Evolutionary conservation across 495 filamentous ascomycete species (phyloP), one percentile per base, ranked within the genome.

Genomic region (Cercophora sp.): DNA sequence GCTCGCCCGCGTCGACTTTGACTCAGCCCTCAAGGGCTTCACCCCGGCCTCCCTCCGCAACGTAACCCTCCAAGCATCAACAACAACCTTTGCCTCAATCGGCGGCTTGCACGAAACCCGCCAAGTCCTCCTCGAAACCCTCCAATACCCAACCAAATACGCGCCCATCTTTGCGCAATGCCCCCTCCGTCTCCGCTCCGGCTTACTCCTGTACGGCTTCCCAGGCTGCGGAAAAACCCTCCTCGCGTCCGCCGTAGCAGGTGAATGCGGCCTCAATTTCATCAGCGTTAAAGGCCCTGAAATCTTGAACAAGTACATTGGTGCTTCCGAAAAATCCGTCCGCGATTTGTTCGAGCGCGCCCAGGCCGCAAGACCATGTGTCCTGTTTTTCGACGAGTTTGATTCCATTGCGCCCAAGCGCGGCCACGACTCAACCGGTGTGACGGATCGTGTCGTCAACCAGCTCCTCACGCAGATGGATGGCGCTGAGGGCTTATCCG

Each of bases 381-480:
- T 98, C 8, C 74, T 98, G 1, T 98, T 98, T 76, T 97, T 98
- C 60, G 93, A 98, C 64, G 93, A 98, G 65, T 97, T 97, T 61
- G 93, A 98, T 69, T 89, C 85, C 53, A 96, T 98, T 48, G 93
- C 93, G 2, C 94, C 93, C 5, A 97, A 96, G 74, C 83, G 93
- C 69, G 93, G 94, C 0, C 94, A 97, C 63, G 94, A 97, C 59
- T 90, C 85, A 8, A 97, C 94, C 0, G 93, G 94, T 42, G 93
- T 98, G 23, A 97, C 94, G 0, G 94, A 97, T 66, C 83, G 93
- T n/a, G 93, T 98, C 1, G 93, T 98, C 58, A 97, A 97, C 64
- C 94, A 97, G 73, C 81, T 98, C 39, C 75, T 98, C 8, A 98
- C 93, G 4, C 94, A 96, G 69, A 98, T 98, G 94, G 93, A 98